phyloP scores from a whole-genome alignment of 2,329 filamentous ascomycete species.

The Drechslera avenae region DNA sequence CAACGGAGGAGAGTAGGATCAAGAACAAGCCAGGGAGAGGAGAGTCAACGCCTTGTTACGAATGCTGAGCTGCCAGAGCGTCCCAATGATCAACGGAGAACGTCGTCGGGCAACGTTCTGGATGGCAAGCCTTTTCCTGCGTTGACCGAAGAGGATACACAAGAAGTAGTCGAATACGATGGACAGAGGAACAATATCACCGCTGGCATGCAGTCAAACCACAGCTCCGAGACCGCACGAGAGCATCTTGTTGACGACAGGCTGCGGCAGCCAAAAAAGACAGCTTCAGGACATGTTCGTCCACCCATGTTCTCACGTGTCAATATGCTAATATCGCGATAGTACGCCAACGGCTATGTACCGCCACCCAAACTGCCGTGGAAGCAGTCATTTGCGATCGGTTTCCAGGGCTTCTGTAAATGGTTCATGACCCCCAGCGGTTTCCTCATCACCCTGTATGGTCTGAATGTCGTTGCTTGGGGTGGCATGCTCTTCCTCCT shows the following conservation, averaged over 20 bases:
- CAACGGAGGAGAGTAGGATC: constrained; percentile 35
- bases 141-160: constrained; percentile 36
- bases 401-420: constrained; percentile 67
- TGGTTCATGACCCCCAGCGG: constrained; percentile 78
- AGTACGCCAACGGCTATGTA: constrained; percentile 50
- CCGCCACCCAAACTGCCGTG: constrained; percentile 57
- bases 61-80: constrained; percentile 16
- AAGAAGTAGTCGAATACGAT: constrained; percentile 3
- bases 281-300: constrained; percentile 26
- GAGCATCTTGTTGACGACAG: constrained; percentile 21
- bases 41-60: constrained; percentile 13
- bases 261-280: constrained; percentile 17
- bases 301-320: not conserved
- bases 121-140: constrained; percentile 37
- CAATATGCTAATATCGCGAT: not conserved
- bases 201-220: constrained; percentile 16
- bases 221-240: constrained; percentile 24
- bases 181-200: constrained; percentile 16
- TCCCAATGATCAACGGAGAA: constrained; percentile 7
- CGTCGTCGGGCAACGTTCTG: constrained; percentile 20
- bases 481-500: constrained; percentile 89
- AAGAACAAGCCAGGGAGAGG: constrained; percentile 32
- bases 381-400: constrained; percentile 63
- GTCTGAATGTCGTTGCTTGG: constrained; percentile 84
- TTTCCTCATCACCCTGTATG: constrained; percentile 78